Evolutionary conservation across 306 rosid species (phyloP), one percentile per base, ranked within the genome.

Genomic region (Dryas alaskensis): DNA sequence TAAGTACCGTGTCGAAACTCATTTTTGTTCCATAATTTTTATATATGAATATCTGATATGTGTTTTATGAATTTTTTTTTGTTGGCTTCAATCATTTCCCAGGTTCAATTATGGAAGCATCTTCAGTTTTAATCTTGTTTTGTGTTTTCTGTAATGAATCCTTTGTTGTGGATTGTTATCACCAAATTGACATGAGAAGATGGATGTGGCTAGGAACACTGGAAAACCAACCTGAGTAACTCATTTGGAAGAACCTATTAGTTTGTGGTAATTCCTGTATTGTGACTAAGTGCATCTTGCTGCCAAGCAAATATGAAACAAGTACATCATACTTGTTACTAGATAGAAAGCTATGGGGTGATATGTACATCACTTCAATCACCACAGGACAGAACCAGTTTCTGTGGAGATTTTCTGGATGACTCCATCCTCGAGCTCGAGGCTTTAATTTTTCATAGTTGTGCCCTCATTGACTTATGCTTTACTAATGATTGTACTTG

Each of bases 11-110:
- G 55, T 58, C 1, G 11, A 67, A 19, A 42, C n/a, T 66, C 60
- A 58, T 3, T 65, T 73, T 49, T 72, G 58, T 31, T 72, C 63
- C 10, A 0, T 50, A 9, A 31, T 31, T 31, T 47, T 22, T 47
- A 40, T n/a, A 46, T 78, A 53, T 48, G 25, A 64, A 55, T 22
- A 64, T 72, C 42, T 47, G 50, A 55, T 65, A 25, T 9, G 1
- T 45, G 55, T 25, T 57, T 57, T 22, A 72, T 59, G 31, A 16
- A 16, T 3, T 58, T 10, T 8, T 45, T 7, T 51, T 19, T 7
- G 8, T 31, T 6, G 13, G 10, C 4, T 6, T 47, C 37, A 31
- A 31, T 31, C 2, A 31, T 31, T 22, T 22, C 19, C 66, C 3
- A 2, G 10, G 8, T 13, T 62, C 25, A 62, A 42, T 63, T 16